Conservation (phyloP, 2,329 filamentous ascomycete genomes). For the Trichophyton schoenleinii region DNA sequence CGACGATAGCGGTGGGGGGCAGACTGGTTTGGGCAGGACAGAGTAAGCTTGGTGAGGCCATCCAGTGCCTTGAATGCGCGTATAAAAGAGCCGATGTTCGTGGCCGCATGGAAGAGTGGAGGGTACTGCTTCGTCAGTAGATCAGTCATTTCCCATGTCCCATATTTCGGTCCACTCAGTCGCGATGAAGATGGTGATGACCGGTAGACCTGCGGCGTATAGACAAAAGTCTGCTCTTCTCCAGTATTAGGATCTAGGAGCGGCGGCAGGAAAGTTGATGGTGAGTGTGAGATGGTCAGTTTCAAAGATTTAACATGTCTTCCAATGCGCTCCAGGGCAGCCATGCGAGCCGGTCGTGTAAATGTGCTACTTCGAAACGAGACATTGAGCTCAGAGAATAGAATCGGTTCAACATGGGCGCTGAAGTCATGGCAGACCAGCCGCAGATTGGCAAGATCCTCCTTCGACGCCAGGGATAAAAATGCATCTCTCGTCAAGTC, state of each 20-base stretch:
- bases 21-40: conserved; percentile 63
- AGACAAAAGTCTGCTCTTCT: conserved; percentile 66
- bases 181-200: conserved; percentile 48
- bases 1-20: conserved; percentile 58
- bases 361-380: conserved; percentile 53
- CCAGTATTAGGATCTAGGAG: conserved; percentile 66
- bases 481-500: conserved; percentile 24
- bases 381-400: conserved; percentile 36
- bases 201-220: conserved; percentile 57
- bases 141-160: conserved; percentile 64
- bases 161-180: conserved; percentile 58
- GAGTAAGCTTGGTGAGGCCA: conserved; percentile 59
- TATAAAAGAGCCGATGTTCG: conserved; percentile 75
- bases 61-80: conserved; percentile 56
- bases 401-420: conserved; percentile 20
- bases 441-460: conserved; percentile 26
- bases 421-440: conserved; percentile 27
- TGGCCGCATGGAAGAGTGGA: conserved; percentile 77
- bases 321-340: conserved; percentile 64
- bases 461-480: conserved; percentile 20
- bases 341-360: conserved; percentile 58
- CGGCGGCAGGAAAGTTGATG: conserved; percentile 73
- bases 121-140: conserved; percentile 77
- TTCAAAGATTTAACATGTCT: conserved; percentile 65
- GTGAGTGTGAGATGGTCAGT: conserved; percentile 63